Conservation (phyloP, 495 filamentous ascomycete genomes). For the Rhypophila decipiens region DNA sequence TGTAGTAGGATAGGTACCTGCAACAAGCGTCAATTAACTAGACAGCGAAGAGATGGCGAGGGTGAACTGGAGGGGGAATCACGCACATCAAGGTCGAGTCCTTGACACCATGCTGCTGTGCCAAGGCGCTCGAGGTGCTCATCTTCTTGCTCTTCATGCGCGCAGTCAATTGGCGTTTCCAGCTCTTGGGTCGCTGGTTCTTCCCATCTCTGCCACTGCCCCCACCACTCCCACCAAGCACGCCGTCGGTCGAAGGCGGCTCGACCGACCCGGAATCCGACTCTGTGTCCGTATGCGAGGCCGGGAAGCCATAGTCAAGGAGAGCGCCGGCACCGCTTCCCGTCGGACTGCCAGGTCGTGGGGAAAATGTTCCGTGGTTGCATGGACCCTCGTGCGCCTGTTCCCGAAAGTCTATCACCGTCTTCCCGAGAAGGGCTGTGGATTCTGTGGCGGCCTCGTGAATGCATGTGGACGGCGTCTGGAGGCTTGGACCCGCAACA, state of each 20-base stretch:
- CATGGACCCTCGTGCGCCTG: conserved; percentile 47
- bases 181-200: conserved; percentile 16
- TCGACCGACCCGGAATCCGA: conserved; percentile 7
- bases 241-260: conserved; percentile 11
- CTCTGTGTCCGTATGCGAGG: conserved; percentile 14
- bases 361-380: conserved; percentile 76
- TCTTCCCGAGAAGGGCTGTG: conserved; percentile 34
- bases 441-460: conserved; percentile 27
- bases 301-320: conserved; percentile 15
- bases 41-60: not conserved
- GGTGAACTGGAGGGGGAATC: not conserved
- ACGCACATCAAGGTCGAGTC: conserved; percentile 53
- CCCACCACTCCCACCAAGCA: too few relatives aligned
- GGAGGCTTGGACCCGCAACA: conserved; percentile 21
- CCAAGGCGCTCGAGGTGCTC: conserved; percentile 56
- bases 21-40: not conserved
- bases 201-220: conserved; percentile 12
- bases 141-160: conserved; percentile 50
- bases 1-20: conserved; percentile 90
- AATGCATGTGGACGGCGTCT: not conserved
- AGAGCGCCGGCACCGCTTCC: conserved; percentile 20
- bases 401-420: conserved; percentile 19
- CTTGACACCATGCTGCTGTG: conserved; percentile 53
- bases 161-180: conserved; percentile 29
- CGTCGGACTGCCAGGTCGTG: conserved; percentile 47